Base-by-base conservation (phyloP, 257 asterid species). In the Solanum chmielewskii region DNA sequence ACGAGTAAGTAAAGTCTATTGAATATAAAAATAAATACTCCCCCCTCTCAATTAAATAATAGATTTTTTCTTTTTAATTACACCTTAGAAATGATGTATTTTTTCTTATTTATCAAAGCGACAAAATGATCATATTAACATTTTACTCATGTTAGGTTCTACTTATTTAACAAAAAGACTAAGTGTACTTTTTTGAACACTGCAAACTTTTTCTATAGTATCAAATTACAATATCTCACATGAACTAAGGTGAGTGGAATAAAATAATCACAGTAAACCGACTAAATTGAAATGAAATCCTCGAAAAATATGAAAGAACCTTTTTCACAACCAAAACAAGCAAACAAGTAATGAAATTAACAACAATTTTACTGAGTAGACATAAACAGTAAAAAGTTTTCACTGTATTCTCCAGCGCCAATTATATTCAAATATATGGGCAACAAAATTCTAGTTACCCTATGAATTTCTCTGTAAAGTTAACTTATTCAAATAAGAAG, bases 231-330 rank as follows among this genome's bases (percentile, higher is more conserved):
- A 0, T 60, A 60, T 4, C 23, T 23, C 6, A 11, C 6, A 9
- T 60, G 2, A 60, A 60, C 23, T 60, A 2, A 23, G 13, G 1
- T 0, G 12, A n/a, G 3, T 0, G 0, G 1, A 60, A 5, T 60
- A 60, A 21, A 20, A 60, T 21, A 0, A 1, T 21, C 1, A 4
- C 4, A 3, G 27, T 21, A 60, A 59, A 9, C 27, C 6, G 2
- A 60, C 13, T 60, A 60, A 23, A 9, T 21, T 60, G 68, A 27
- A 11, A 21, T 60, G 2, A 23, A 59, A 21, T 60, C 5, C 68
- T 9, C 13, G 2, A 1, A 60, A 9, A 60, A 21, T 20, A 18
- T 20, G n/a, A 56, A 56, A 56, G 64, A 18, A 18, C 11, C 64
- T 18, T 4, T 59, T 59, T 59, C 13, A 59, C 66, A 59, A 59